Base-by-base conservation (phyloP, 306 rosid genomes). In the Casuarina glauca region DNA sequence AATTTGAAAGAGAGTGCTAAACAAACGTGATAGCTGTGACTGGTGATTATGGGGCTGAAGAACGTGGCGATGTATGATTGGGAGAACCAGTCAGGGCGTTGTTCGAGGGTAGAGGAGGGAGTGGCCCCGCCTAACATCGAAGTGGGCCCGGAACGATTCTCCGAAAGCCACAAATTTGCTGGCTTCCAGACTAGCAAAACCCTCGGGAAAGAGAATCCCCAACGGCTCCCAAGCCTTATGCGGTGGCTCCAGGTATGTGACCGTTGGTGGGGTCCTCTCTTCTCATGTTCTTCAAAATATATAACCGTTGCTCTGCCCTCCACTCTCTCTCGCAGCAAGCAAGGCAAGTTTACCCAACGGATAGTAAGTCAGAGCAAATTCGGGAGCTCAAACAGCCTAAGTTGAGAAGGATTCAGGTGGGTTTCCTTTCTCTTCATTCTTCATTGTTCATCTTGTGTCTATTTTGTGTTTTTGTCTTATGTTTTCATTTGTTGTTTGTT, bases 231-330 rank as follows among this genome's bases (percentile, higher is more conserved):
- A 35, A 9, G 0, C 20, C 78, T 19, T 69, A 9, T 78, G 80
- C 82, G 87, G 82, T 86, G 89, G 87, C 58, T 49, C 38, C 87
- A 83, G 84, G 69, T 73, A 83, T 16, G 76, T 81, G 77, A 72
- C 87, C 90, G 90, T 86, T 86, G 73, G 75, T 62, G 82, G 85
- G 82, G n/a, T 35, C 76, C 82, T n/a, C 32, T 17, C 6, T 10
- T 46, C 17, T 32, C 15, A 13, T 35, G 20, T 4, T 48, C 45
- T 19, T 32, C 35, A 77, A 72, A 52, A 69, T 79, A 82, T 80
- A 82, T 79, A 86, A 74, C 82, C 82, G 80, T 80, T 76, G 5
- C 74, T 3, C 4, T 17, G 49, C 52, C 20, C 35, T 6, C 44
- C 2, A 0, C 1, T 45, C 11, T 49, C 64, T n/a, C 73, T 0